Percentiles rank a stretch among this genome's conserved stretches.
phyloP scores from a whole-genome alignment of 73 alveolate genomes.

The Durusdinium trenchii region DNA sequence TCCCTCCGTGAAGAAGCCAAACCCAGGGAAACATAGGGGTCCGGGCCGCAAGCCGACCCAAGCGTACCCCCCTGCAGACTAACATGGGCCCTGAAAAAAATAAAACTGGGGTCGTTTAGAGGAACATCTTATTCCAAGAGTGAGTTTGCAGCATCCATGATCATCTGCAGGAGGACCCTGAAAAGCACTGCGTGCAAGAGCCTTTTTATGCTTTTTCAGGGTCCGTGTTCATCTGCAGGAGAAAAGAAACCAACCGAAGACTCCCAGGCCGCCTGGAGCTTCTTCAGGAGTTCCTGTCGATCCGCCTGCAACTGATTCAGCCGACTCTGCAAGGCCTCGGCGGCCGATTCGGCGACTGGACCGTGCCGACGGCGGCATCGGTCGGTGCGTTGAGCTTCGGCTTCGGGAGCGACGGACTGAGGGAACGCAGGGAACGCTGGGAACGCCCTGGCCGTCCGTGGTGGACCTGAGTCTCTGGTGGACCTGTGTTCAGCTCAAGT shows the following conservation, averaged over 20 bases:
- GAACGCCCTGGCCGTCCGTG: too few relatives aligned
- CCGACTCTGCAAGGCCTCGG: slow-evolving; percentile 63
- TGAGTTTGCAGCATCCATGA: not conserved
- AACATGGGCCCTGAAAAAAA: not conserved
- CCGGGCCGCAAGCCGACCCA: not conserved
- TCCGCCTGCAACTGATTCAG: slow-evolving; percentile 7
- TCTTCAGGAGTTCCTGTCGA: slow-evolving; percentile 29
- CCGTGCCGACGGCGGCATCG: too few relatives aligned
- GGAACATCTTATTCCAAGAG: not conserved
- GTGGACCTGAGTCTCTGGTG: too few relatives aligned
- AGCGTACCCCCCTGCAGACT: not conserved
- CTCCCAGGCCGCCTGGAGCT: slow-evolving; percentile 9
- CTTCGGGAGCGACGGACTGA: too few relatives aligned
- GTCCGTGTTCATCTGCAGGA: too few relatives aligned
- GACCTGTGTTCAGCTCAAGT: too few relatives aligned
- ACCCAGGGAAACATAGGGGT: not conserved
- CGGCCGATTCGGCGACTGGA: not conserved
- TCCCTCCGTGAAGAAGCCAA: not conserved
- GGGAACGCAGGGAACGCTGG: too few relatives aligned
- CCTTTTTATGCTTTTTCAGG: too few relatives aligned
- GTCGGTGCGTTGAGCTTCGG: too few relatives aligned
- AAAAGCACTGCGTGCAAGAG: too few relatives aligned
- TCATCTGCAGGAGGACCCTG: too few relatives aligned
- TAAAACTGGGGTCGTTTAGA: not conserved
- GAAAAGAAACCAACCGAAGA: not conserved